Evolutionary conservation across 768 basidiomycete species (phyloP), one percentile per base, ranked within the genome.

Genomic region (Termitomyces sp.): DNA sequence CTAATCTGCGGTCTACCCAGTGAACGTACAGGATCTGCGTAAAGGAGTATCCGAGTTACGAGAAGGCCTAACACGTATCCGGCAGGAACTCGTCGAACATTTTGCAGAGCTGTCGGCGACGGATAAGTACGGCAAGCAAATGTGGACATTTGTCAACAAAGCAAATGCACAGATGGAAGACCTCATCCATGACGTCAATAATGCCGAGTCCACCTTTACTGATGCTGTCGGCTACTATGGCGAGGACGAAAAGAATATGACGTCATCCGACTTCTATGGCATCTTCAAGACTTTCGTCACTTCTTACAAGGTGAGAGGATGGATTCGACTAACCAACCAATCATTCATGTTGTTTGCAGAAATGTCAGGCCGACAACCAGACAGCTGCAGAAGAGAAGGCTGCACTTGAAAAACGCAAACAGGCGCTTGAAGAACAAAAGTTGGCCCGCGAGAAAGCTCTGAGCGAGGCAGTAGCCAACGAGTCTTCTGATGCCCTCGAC

Each of bases 201-300:
- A 87, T 54, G 94, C 96, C 1, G 90, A 93, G 24, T 78, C 87
- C 1, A 85, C 84, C 0, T 93, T 93, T 65, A 78, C 79, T 34
- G 92, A 96, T 59, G 93, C 93, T 17, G 79, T 96, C 56, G 84
- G 78, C 54, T 96, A 93, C 66, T 99, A 90, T 65, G 94, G 95
- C 11, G 97, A 99, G 70, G 95, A 97, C 38, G 87, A 91, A 61
- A 90, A 87, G 69, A 88, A 76, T 58, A 85, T 88, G 82, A 73
- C 87, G 46, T 92, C 93, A 0, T 78, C 88, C 3, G 96, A 98
- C 64, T 99, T 98, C 74, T 99, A 93, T 71, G 93, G 85, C 12
- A 86, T 96, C 62, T 98, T 98, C 82, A 94, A 97, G 73, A 97
- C 92, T 2, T 99, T 99, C 64, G 82, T 95, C 26, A 95, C 88